Base-by-base conservation (phyloP, 2,329 filamentous ascomycete species). In the Apiospora phragmitis region DNA sequence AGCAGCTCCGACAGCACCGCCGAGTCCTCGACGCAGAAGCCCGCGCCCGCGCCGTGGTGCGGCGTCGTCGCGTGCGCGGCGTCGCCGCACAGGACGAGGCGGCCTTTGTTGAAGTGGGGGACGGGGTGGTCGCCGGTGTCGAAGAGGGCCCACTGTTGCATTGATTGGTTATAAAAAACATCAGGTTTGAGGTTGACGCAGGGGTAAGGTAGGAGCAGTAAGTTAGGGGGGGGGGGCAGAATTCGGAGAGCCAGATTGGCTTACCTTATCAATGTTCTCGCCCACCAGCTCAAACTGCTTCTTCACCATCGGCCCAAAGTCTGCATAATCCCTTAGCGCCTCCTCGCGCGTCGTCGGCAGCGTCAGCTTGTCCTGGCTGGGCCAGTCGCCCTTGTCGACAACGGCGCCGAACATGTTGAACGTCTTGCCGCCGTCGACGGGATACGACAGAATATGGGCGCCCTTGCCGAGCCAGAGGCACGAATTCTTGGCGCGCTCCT, bases 11-110 rank as follows among this genome's bases (percentile, higher is more conserved):
- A 29, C 65, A 70, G 14, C 24, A 70, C 62, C 16, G 69, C 69
- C 12, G 69, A 24, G 71, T 90, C 87, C 73, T 89, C 87, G 70
- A 91, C 86, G 1, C 86, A 87, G 74, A 90, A 84, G 1, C 87
- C 88, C 0, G 87, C 85, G 2, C 89, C 89, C 1, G 89, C 85
- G 0, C 89, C 89, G 55, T 89, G 86, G 49, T 89, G 86, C 0
- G 90, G 90, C 0, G 88, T 87, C 49, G 87, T 87, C 0, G 89
- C 89, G 76, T 92, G 90, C 0, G 90, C 90, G 0, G 90, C 89
- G 75, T 92, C 90, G 18, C 90, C 90, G 0, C 89, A 78, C 2
- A 91, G 81, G 47, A 82, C 84, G 32, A 87, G 74, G 0, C 84
- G 80, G 21, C 65, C 62, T 21, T 45, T 38, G 35, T 62, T 38